phyloP scores from a whole-genome alignment of 148 eudicot species.

The Rhododendron kiyosumense region DNA sequence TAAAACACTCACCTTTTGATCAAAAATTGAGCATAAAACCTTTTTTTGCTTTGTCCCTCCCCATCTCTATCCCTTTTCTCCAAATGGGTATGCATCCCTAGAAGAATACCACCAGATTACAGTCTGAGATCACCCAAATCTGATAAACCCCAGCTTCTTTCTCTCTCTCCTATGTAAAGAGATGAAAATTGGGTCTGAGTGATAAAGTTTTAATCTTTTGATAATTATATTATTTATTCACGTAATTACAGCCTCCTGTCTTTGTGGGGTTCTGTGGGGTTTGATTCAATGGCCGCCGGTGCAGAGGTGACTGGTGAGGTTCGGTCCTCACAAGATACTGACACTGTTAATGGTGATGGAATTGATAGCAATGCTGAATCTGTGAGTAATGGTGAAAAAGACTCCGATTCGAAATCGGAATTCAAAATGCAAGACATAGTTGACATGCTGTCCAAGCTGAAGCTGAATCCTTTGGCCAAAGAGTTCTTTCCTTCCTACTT shows the following conservation, averaged over 20 bases:
- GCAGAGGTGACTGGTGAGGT: slow-evolving; percentile 39
- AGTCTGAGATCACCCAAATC: slow-evolving; percentile 13
- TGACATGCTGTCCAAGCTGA: slow-evolving; percentile 60
- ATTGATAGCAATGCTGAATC: background rate
- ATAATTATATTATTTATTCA: background rate
- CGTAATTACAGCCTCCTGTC: background rate
- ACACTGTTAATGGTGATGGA: background rate
- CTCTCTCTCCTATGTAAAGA: slow-evolving; percentile 4
- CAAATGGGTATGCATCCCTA: slow-evolving; percentile 30
- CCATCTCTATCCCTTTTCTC: slow-evolving; percentile 9
- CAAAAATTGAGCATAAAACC: slow-evolving; percentile 12
- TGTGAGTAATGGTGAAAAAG: slow-evolving; percentile 19
- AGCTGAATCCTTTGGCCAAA: slow-evolving; percentile 77
- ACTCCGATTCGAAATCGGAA: slow-evolving; percentile 52
- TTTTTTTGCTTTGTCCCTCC: slow-evolving; percentile 7
- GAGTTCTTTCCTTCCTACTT: slow-evolving; percentile 68
- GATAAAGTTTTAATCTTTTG: background rate
- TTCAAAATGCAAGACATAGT: slow-evolving; percentile 55
- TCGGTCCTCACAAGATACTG: slow-evolving; percentile 29
- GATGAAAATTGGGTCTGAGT: slow-evolving; percentile 1
- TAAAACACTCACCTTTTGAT: slow-evolving; percentile 6
- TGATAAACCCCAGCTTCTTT: slow-evolving; percentile 9
- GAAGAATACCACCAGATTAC: slow-evolving; percentile 3
- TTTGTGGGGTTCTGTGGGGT: slow-evolving; percentile 11
- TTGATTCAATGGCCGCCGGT: slow-evolving; percentile 40